Base-by-base conservation (phyloP, 108 stramenopile genomes). In the Epipyxis sp. region DNA sequence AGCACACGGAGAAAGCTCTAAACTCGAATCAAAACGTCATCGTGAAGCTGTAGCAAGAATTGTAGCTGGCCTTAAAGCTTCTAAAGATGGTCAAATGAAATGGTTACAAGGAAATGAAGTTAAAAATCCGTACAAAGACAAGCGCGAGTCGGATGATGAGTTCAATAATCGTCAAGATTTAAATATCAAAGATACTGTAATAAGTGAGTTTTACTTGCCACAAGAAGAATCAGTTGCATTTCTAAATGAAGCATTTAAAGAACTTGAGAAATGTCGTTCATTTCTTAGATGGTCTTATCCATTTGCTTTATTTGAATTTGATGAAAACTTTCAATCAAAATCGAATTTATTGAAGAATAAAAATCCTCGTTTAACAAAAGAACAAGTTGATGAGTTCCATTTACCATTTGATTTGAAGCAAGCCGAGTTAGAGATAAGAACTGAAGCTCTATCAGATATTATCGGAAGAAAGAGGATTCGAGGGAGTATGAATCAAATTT, bases 261-360 rank as follows among this genome's bases (percentile, higher is more conserved):
- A 65, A 32, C 25, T 65, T 16, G 61, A 65, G 61, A 29, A 37
- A 10, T 29, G 35, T 37, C 61, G 61, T 10, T 3, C 34, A 32
- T 65, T 65, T 65, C 61, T 65, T 16, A 29, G 25, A 32, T 65
- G 61, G 61, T 13, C 61, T 10, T 65, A 65, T 37, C 61, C 61
- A 6, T 65, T 65, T 32, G 25, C 34, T 29, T 13, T 65, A 6
- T 25, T 65, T 29, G 61, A 65, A 32, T 65, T 65, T 37, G 61
- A 65, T 32, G 61, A 65, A 10, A 65, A 65, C 20, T 37, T 37
- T 29, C 6, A 16, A 37, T 35, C 61, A 6, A 65, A 10, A 3
- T 20, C 20, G 20, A 25, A 25, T 25, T 25, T 57, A 25, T 25
- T 20, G 54, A 37, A 13, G 6, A 65, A 65, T 37, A 16, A 32